Conservation (phyloP, 257 asterid species). For the Ehretia macrophylla region DNA sequence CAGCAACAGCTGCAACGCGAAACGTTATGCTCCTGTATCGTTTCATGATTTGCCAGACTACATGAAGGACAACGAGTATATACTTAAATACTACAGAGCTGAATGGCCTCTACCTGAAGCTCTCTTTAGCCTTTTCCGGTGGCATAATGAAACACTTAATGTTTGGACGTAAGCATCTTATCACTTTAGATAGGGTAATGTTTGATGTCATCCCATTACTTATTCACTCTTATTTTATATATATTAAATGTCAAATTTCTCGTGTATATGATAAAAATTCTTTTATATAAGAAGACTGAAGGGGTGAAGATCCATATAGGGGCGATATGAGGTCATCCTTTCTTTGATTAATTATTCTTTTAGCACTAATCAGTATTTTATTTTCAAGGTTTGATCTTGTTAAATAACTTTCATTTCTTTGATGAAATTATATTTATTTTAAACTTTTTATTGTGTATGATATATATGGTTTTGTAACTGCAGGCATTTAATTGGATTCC, state of each 20-base stretch:
- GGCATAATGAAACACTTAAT: slow-evolving; percentile 98
- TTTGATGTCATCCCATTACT: no score
- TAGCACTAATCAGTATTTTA: neutral
- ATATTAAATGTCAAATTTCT: no score
- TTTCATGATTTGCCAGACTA: slow-evolving; percentile 72
- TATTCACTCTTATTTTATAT: no score
- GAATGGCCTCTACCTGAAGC: slow-evolving; percentile 81
- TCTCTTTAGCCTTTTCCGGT: slow-evolving; percentile 68
- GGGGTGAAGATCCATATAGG: neutral
- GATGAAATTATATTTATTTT: no score
- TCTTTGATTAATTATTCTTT: no score
- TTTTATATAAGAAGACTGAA: no score
- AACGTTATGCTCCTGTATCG: slow-evolving; percentile 37
- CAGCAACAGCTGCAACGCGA: slow-evolving; percentile 15
- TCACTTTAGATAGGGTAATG: no score
- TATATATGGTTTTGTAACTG: no score
- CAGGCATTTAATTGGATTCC: slow-evolving; percentile 90
- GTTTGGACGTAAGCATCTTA: slow-evolving; percentile 99
- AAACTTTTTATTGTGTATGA: no score
- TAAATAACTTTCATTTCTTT: neutral
- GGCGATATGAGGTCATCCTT: neutral
- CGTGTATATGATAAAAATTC: no score
- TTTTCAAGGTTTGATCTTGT: neutral
- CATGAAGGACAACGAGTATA: slow-evolving; percentile 92
- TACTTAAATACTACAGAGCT: slow-evolving; percentile 69